Evolutionary conservation across 1,284 basidiomycete genomes (phyloP), one percentile per base, ranked within the genome.

Genomic region (Ganoderma boninense): DNA sequence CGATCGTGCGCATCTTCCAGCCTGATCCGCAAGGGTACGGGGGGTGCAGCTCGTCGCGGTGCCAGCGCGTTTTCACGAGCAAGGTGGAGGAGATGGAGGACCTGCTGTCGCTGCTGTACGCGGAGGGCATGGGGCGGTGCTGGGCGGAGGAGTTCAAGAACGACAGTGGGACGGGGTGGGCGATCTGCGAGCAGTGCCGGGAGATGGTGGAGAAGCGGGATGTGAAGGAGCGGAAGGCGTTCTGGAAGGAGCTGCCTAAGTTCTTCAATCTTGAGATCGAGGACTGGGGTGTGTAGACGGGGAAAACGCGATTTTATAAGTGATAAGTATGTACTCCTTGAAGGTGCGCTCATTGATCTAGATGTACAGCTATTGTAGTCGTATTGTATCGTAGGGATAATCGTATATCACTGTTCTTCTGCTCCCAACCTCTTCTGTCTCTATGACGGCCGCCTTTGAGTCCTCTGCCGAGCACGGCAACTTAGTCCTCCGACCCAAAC

Each of bases 1-100:
- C 66, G 14, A 5, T 72, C 29, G 54, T 54, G 11, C 71, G 68
- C 44, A 68, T 72, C 43, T 69, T 68, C 60, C 18, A 4, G 1
- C 68, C 68, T 2, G 44, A 65, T 4, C 18, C 49, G 23, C 7
- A 29, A 3, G 18, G 42, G 44, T 61, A 16, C 2, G 20, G 38
- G 0, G 8, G 59, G 42, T 38, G 29, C 6, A 29, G 54, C 35
- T 60, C 32, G 23, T 18, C 40, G 26, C 43, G 54, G 35, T 72
- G 71, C 52, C 8, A 29, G 38, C 63, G 63, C 14, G n/a, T 52
- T 11, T 26, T 69, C 10, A 29, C 57, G n/a, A 1, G 20, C 42
- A 69, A 65, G 56, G 61, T 69, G 13, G 20, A 46, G 18, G 49
- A 10, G 18, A 43, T 69, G n/a, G 65, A 65, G 20, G 49, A 64